Evolutionary conservation across 805 yeast genomes (phyloP), one percentile per base, ranked within the genome.

Genomic region (Priceomyces medius): DNA sequence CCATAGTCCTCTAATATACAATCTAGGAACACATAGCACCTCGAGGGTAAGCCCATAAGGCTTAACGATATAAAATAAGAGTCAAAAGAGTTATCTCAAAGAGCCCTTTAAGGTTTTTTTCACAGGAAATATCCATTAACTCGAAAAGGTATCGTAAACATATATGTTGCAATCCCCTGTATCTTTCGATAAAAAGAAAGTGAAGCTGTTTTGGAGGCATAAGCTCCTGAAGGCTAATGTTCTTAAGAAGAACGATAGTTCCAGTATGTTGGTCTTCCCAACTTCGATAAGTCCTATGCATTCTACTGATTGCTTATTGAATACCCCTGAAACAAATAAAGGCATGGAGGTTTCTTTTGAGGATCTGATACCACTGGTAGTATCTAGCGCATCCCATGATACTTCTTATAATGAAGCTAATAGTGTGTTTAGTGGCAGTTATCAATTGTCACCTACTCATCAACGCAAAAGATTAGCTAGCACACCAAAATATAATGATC

Each of bases 371-470:
- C 16, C 34, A 12, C 21, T 35, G 21, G 13, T 14, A 8, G 3
- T 8, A 20, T 21, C 28, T n/a, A 20, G 28, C 7, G 38, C 24
- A 13, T 17, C 21, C 5, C 21, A 31, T 9, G 35, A 23, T 7
- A 19, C 35, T 14, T 14, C 35, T 3, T 33, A 5, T 19, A 14
- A 9, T 9, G 40, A 37, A 27, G 17, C 7, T n/a, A 32, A 29
- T 7, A 37, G 39, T 37, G 18, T 37, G 4, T 37, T 37, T 13
- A 33, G 16, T 33, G 37, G 37, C n/a, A 20, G n/a, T 16, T 4
- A 16, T 16, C 18, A 31, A 4, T 9, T 7, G 6, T 31, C 34
- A 31, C 34, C 34, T 6, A 31, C 21, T 16, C 12, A 4, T 12
- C 34, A 31, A 31, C 24, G 12, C 8, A 13, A 10, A n/a, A 36